Evolutionary conservation across 2,329 filamentous ascomycete genomes (phyloP).

Genomic region (Colletotrichum godetiae): DNA sequence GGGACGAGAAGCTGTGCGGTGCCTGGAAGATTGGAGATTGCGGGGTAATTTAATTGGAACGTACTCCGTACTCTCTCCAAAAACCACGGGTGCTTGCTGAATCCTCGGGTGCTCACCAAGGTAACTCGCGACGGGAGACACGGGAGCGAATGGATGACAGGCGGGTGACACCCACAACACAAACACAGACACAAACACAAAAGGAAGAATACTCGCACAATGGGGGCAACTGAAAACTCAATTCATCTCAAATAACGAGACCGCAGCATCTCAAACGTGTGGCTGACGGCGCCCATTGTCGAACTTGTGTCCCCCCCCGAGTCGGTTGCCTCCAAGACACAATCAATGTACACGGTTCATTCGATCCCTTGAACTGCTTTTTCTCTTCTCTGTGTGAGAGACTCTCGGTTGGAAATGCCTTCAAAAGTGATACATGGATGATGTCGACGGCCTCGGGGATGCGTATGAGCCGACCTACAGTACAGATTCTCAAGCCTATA

Average conservation of each 20-base stretch:
- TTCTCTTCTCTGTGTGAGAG: not conserved
- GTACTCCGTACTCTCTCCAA: not conserved
- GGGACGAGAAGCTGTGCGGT: not conserved
- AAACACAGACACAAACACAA: not conserved
- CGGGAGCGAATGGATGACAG: not conserved
- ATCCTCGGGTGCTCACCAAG: too few species aligned
- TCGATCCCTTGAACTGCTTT: not conserved
- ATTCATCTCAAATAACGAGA: not conserved
- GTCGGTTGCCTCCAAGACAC: not conserved
- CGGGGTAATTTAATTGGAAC: not conserved
- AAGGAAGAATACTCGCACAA: not conserved
- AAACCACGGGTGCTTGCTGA: too few species aligned
- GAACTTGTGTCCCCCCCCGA: not conserved
- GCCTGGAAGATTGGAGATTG: not conserved
- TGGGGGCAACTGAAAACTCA: not conserved
- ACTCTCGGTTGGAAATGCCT: not conserved
- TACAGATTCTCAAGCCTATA: too few species aligned
- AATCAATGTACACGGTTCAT: not conserved
- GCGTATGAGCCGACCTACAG: not conserved
- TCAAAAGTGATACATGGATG: not conserved
- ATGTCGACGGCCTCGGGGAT: too few species aligned
- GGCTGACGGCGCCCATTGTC: not conserved
- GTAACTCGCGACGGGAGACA: not conserved
- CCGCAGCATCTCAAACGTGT: constrained; percentile 5
- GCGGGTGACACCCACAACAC: not conserved